Evolutionary conservation across 371 early-diverging fungal genomes (phyloP), one percentile per base, ranked within the genome.

Genomic region (Mucor racemosus): DNA sequence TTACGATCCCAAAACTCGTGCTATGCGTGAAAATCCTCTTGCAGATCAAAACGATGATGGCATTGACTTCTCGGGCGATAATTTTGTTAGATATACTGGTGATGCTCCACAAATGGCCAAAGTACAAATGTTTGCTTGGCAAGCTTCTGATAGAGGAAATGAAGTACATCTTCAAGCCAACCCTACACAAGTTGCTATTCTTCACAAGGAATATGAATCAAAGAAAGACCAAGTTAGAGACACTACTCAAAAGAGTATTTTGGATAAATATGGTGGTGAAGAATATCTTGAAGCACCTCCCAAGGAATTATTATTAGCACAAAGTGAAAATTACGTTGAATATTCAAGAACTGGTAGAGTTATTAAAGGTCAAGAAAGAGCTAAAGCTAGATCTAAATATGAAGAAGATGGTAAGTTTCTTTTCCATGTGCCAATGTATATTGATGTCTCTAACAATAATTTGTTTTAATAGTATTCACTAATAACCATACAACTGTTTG

Each of bases 1-100:
- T 83, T 99, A 99, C 75, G 98, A 99, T 81, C 99, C 99, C 36
- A 99, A 99, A 78, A 95, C 99, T 8, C 90, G 99, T 48, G 95
- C 98, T 4, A 98, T 98, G 99, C 91, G 97, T 73, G 98, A 96
- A 55, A 96, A 97, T 78, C 98, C 98, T 17, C 77, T 89, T 57
- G 46, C 15, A 8, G 84, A 89, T 31, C 86, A 86, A 56, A 85
- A 85, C 35, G 81, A 89, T 17, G 83, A 80, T 35, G 84, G 82
- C 42, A 76, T 76, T 10, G 84, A 84, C 53, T 94, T 87, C 66
- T 87, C 94, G 8, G 99, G 97, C 42, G 99, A 99, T 75, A 96
- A 97, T 72, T 95, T 96, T 83, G 87, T 92, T 7, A 84, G 97
- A 38, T 93, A 92, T 72, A 87, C 97, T 36, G 96, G 95, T 41